Evolutionary conservation across 2,329 filamentous ascomycete genomes (phyloP), one percentile per base, ranked within the genome.

Genomic region (Sphaerostilbella broomeana): DNA sequence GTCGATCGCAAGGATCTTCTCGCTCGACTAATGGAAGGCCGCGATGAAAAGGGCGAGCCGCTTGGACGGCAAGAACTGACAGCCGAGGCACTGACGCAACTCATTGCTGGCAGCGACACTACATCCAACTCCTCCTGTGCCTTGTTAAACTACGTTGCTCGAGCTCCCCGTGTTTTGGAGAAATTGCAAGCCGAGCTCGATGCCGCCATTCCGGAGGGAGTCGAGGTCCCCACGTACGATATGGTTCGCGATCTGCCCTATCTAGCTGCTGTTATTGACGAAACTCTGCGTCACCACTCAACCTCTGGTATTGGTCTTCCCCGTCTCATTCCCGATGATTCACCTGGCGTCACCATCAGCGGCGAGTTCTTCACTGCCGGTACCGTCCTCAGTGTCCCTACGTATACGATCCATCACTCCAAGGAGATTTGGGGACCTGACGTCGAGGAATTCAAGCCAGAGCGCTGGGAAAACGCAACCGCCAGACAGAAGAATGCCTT

Each of bases 251-350:
- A 88, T 44, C 70, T 94, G 16, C 76, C 79, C 1, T 94, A 94
- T 56, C 72, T 94, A 5, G 72, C 81, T 50, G 72, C 71, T 51
- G 80, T 89, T 19, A 82, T 94, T 63, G 80, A 82, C 59, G 88
- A 95, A 64, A 84, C 86, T 0, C 79, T 95, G 57, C 85, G 88
- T 35, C 81, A 86, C 61, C 88, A 95, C 69, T 84, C 77, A 41
- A 94, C 88, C 5, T 92, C 86, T 1, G 83, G 84, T 9, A 84
- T 94, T 48, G 88, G 88, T 3, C 80, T 95, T 0, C 87, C 88
- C 0, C 81, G 88, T 2, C 65, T 81, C 47, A 73, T 94, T 2
- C 85, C 87, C 0, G 54, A 65, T 0, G 71, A 72, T 12, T 77
- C 75, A 0, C 60, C 72, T 1, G 85, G 84, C 7, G 59, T 89